phyloP scores from a whole-genome alignment of 768 basidiomycete species.

The Polyporus arcularius region DNA sequence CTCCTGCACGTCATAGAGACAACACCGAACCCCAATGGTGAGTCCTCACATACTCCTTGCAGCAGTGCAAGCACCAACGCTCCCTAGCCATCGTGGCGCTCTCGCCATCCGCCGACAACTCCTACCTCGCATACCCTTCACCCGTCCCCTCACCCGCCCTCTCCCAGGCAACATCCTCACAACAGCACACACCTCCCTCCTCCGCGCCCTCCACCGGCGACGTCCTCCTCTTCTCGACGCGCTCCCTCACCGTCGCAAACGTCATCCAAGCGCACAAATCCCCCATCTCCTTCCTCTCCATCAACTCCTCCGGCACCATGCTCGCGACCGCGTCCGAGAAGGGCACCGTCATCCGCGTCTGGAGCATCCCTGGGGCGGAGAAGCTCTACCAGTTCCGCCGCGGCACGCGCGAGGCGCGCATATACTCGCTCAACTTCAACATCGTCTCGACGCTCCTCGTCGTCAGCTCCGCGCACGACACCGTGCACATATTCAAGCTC shows the following conservation, averaged over 20 bases:
- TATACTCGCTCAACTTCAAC: conserved; percentile 89
- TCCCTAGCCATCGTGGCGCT: conserved; percentile 86
- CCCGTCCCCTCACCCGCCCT: conserved; percentile 84
- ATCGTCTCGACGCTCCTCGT: conserved; percentile 78
- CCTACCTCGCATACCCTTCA: conserved; percentile 95
- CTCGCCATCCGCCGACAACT: conserved; percentile 89
- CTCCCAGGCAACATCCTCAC: conserved; percentile 37
- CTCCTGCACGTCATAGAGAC: conserved; percentile 97
- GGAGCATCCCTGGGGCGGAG: conserved; percentile 87
- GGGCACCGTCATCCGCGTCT: conserved; percentile 96
- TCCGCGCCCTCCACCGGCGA: conserved; percentile 63
- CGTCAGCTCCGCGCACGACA: conserved; percentile 90
- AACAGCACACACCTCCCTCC: conserved; percentile 36
- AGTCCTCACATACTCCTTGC: too few species aligned
- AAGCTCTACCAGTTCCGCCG: conserved; percentile 94
- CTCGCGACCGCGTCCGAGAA: conserved; percentile 94
- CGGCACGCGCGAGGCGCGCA: conserved; percentile 83
- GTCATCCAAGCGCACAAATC: conserved; percentile 97
- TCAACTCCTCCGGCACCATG: conserved; percentile 85
- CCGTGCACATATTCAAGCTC: conserved; percentile 95
- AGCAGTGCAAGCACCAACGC: conserved; percentile 1
- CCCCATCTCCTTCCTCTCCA: conserved; percentile 82
- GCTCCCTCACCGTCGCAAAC: conserved; percentile 88
- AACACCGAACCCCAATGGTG: conserved; percentile 92
- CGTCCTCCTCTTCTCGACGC: conserved; percentile 93